phyloP scores from a whole-genome alignment of 176 grass and related monocot genomes.

The Triticum dicoccoides region DNA sequence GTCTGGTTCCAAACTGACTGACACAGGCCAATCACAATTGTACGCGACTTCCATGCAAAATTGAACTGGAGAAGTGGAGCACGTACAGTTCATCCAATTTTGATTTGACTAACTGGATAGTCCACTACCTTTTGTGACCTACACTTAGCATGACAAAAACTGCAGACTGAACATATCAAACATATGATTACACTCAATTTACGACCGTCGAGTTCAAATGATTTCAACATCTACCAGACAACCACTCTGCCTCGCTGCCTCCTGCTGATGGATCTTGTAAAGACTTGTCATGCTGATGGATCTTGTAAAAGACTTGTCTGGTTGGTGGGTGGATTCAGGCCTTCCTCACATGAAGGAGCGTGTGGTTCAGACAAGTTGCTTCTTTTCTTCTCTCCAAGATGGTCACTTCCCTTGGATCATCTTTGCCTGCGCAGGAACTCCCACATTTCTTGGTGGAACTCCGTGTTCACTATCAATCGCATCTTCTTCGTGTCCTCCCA shows the following conservation, averaged over 20 bases:
- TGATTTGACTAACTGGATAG: background rate
- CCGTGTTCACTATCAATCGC: constrained; percentile 63
- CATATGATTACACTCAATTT: background rate
- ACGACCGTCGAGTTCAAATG: background rate
- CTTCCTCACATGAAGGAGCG: background rate
- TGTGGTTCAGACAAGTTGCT: background rate
- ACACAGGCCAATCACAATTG: too few species aligned
- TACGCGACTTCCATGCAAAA: too few species aligned
- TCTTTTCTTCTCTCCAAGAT: background rate
- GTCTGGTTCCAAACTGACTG: too few species aligned
- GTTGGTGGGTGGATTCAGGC: background rate
- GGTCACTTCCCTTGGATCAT: constrained; percentile 19
- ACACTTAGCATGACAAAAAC: background rate
- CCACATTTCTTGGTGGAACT: constrained; percentile 77
- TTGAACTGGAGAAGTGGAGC: too few species aligned
- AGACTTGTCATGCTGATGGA: background rate
- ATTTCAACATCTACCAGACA: background rate
- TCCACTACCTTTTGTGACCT: background rate
- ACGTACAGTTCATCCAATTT: too few species aligned
- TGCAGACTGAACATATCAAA: background rate
- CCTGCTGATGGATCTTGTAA: background rate
- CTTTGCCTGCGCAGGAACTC: constrained; percentile 70
- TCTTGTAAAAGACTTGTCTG: too few species aligned
- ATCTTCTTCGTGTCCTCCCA: constrained; percentile 73
- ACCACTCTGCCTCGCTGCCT: background rate